Percentiles rank a stretch among this genome's conserved stretches.
Evolutionary conservation across 2,329 filamentous ascomycete genomes (phyloP).

Genomic region (Botryotinia narcissicola): DNA sequence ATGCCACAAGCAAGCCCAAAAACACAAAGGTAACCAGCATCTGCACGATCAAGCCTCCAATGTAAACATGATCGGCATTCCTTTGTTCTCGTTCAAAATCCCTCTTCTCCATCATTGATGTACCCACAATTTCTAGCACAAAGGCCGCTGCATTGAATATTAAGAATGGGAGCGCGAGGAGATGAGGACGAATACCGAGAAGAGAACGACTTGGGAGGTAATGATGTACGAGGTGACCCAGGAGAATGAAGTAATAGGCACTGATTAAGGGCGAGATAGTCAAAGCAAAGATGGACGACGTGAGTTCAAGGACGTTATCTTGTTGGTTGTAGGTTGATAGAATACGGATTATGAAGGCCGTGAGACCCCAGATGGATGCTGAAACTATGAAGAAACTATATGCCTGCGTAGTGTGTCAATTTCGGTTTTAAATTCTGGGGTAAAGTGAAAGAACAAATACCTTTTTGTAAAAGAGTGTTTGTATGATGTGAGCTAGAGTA

Average conservation of each 20-base stretch:
- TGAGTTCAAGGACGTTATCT: slow-evolving; percentile 35
- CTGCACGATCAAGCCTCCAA: slow-evolving; percentile 53
- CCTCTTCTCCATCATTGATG: not conserved
- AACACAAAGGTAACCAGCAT: slow-evolving; percentile 50
- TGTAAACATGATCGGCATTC: slow-evolving; percentile 47
- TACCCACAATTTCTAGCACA: not conserved
- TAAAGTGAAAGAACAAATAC: not conserved
- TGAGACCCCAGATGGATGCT: slow-evolving; percentile 44
- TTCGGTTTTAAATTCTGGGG: no score
- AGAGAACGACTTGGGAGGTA: slow-evolving; percentile 35
- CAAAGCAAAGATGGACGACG: slow-evolving; percentile 45
- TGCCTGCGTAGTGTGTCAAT: not conserved
- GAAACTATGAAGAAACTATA: slow-evolving; percentile 37
- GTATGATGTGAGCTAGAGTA: slow-evolving; percentile 38
- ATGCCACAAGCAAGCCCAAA: not conserved
- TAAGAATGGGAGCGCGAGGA: not conserved
- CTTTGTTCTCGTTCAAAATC: slow-evolving; percentile 19
- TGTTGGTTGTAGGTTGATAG: slow-evolving; percentile 43
- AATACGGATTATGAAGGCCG: slow-evolving; percentile 42
- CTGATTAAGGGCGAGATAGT: slow-evolving; percentile 39
- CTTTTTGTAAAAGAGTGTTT: slow-evolving; percentile 41
- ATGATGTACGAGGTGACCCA: slow-evolving; percentile 38
- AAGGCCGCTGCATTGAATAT: not conserved
- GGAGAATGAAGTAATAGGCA: slow-evolving; percentile 38
- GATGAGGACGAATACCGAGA: not conserved